Base-by-base conservation (phyloP, 352 stramenopile species). In the Globisporangium parvum region DNA sequence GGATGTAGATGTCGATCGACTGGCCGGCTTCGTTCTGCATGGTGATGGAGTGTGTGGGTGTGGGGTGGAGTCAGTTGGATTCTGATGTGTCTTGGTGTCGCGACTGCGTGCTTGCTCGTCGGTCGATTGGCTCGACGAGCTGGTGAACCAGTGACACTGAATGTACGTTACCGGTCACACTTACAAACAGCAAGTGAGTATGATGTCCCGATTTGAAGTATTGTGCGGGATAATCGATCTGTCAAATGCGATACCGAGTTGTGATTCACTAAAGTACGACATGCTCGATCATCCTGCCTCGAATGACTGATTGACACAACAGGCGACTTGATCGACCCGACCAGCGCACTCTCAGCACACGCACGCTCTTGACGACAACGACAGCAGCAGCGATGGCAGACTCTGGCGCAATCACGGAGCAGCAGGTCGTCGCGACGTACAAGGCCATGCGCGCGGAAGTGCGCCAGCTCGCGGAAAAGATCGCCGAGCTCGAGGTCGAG, bases 1-100 rank as follows among this genome's bases (percentile, higher is more conserved):
- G 96, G 79, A 99, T 97, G 82, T 99, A 99, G 67, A 99, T 96
- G 68, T 99, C 96, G 55, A 99, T 97, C 75, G 96, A 98, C 69
- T 98, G 80, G 80, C 96, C 96, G 68, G 73, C 71, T 74, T 98
- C 95, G 95, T 98, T 98, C 83, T 99, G 95, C 96, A 99, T 99
- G 66, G 73, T 97, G 70, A 15, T 57, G 47, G 17, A 45, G 26
- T 31, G 26, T 44, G 45, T 26, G 44, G 68, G 39, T 41, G 65
- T 59, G 75, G 58, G 63, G 15, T 47, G 18, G 41, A 76, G 71
- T 81, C 70, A 77, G 71, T 79, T 75, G 72, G 78, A 76, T 86
- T 80, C 65, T 73, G 62, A 85, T 80, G 80, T 2, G 26, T 3
- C 8, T n/a, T n/a, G 3, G 21, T 12, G n/a, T 24, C 15, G 18